Base-by-base conservation (phyloP, 345 rosid species). In the Angophora floribunda region DNA sequence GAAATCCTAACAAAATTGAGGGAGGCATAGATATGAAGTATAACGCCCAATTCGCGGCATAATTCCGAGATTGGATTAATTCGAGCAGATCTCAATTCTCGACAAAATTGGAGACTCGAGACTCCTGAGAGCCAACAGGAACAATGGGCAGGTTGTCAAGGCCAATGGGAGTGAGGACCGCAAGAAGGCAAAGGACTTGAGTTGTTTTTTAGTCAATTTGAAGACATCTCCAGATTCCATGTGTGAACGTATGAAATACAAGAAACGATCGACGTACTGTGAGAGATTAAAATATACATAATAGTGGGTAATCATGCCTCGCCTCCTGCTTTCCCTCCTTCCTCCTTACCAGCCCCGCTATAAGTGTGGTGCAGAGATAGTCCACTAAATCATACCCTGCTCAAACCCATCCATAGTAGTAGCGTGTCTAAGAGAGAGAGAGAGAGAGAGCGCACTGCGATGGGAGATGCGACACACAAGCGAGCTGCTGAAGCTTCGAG, bases 251-350 rank as follows among this genome's bases (percentile, higher is more conserved):
- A 3, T 7, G 78, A 14, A 65, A 30, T 6, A 30, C 19, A 1
- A 3, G 1, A 63, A 63, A 63, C 5, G 4, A 63, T 19, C 4
- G 1, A n/a, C 5, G 5, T 65, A 14, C 44, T 0, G 4, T 0
- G 70, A 28, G 36, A 63, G 75, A 63, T 1, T n/a, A 13, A 63
- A 63, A 6, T 3, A 63, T n/a, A 63, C 36, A 14, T 14, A 30
- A 0, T 15, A 30, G 44, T 30, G 3, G 15, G 41, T 0, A 13
- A 13, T 28, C 70, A 13, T n/a, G 75, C 9, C 36, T n/a, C n/a
- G 36, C 9, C 70, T 63, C 17, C 70, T 63, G 36, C 75, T 63
- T 63, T n/a, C 75, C 75, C 75, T 63, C 6, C 9, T 63, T n/a
- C 75, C 4, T 63, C 9, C 6, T 61, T 26, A 28, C 70, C 17